Conservation (phyloP, 2,329 filamentous ascomycete genomes). For the Talaromyces albobiverticillius region DNA sequence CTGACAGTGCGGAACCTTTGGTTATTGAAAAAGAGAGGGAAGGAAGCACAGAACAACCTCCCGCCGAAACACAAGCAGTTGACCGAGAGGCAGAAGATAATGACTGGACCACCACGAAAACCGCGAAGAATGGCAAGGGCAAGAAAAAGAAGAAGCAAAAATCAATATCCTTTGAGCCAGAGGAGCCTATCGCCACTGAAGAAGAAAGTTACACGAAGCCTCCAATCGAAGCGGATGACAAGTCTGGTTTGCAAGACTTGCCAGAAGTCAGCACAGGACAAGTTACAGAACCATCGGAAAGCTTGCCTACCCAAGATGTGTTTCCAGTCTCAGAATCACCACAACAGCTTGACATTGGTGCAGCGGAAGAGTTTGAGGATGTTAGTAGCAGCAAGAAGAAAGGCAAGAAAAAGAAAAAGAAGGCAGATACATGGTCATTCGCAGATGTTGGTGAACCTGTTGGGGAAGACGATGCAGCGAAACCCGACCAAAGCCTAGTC, state of each 20-base stretch:
- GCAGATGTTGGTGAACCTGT: background rate
- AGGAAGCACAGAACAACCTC: background rate
- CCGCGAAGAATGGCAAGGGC: conserved; percentile 15
- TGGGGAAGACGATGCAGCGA: background rate
- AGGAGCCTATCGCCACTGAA: conserved; percentile 5
- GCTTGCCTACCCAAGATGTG: background rate
- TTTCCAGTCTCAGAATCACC: background rate
- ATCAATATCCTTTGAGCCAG: conserved; percentile 5
- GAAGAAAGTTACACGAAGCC: conserved; percentile 7
- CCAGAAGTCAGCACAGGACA: background rate
- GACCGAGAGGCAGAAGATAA: conserved; percentile 1
- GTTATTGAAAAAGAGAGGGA: conserved; percentile 1
- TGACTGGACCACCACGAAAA: conserved; percentile 5
- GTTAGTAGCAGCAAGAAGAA: conserved; percentile 3
- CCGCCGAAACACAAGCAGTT: background rate
- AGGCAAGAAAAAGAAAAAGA: conserved; percentile 7
- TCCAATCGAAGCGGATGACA: background rate
- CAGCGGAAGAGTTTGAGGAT: background rate
- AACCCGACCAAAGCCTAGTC: background rate
- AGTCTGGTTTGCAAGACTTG: background rate
- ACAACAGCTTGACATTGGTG: background rate
- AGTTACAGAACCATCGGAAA: background rate
- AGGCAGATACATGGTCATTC: background rate
- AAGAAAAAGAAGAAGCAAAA: conserved; percentile 21
- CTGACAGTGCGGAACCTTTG: background rate